phyloP scores from a whole-genome alignment of 1,139 yeast species.

The Geotrichum macrosporum region DNA sequence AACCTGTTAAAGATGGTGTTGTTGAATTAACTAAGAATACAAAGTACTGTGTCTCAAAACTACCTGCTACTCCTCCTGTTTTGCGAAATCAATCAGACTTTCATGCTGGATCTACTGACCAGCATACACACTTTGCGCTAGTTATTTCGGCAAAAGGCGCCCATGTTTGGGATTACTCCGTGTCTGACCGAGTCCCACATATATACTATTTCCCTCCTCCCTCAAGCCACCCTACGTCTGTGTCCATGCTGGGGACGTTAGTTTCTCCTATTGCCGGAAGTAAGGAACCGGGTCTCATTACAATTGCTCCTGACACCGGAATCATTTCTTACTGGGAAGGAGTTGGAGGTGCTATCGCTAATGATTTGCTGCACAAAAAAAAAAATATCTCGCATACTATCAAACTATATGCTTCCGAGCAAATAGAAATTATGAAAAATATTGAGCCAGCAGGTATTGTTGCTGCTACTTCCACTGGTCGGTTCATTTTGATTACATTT shows the following conservation, averaged over 20 bases:
- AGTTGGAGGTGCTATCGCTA: constrained; percentile 62
- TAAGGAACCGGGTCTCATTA: constrained; percentile 65
- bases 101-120: constrained; percentile 52
- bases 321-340: constrained; percentile 59
- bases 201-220: constrained; percentile 43
- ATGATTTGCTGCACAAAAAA: constrained; percentile 50
- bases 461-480: constrained; percentile 65
- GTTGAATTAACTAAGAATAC: constrained; percentile 57
- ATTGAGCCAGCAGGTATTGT: constrained; percentile 75
- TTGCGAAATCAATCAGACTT: constrained; percentile 33
- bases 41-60: constrained; percentile 54
- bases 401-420: constrained; percentile 39
- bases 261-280: constrained; percentile 62
- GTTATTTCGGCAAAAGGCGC: constrained; percentile 50
- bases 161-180: constrained; percentile 66
- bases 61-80: constrained; percentile 55
- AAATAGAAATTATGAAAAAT: constrained; percentile 53
- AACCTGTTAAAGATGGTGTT: constrained; percentile 29
- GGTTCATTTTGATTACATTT: constrained; percentile 59
- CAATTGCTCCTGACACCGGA: constrained; percentile 56
- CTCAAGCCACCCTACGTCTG: constrained; percentile 25
- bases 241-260: constrained; percentile 56
- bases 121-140: constrained; percentile 52
- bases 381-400: constrained; percentile 40
- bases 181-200: constrained; percentile 57